Percentiles rank a stretch among this genome's conserved stretches.
These are phyloP conservation scores for Xylaria grammica DNA, from an alignment of 495 filamentous ascomycete species.

Conservation along the genomic window DNA sequence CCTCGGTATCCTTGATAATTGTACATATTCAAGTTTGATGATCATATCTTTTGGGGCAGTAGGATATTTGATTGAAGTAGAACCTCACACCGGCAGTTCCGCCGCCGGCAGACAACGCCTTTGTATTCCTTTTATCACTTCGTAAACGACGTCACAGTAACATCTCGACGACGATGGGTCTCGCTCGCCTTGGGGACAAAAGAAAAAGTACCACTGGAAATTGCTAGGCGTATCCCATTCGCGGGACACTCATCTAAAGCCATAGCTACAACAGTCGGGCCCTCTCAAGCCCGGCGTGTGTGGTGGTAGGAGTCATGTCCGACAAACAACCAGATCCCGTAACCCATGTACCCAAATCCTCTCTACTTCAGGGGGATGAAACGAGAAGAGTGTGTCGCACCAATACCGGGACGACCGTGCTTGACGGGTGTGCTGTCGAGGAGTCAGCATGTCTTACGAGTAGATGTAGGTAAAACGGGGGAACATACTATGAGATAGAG, in stretches of 20 bases:
- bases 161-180: conserved; percentile 9
- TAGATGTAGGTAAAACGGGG: background rate
- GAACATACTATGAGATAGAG: conserved; percentile 96
- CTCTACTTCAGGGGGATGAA: conserved; percentile 99
- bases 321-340: conserved; percentile 18
- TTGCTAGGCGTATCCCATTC: conserved; percentile 21
- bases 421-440: conserved; percentile 92
- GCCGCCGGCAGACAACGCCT: conserved; percentile 20
- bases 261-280: conserved; percentile 23
- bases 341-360: conserved; percentile 26
- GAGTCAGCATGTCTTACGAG: conserved; percentile 33
- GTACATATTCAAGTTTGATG: background rate
- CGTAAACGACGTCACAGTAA: conserved; percentile 22
- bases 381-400: conserved; percentile 99
- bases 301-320: conserved; percentile 19
- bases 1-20: too few species aligned
- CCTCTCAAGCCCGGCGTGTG: conserved; percentile 2
- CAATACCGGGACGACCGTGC: conserved; percentile 99
- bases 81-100: conserved; percentile 10
- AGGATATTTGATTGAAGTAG: background rate
- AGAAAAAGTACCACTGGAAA: conserved; percentile 20
- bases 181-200: conserved; percentile 15
- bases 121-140: conserved; percentile 24
- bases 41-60: background rate
- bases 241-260: conserved; percentile 20